Evolutionary conservation across 257 asterid genomes (phyloP).

Genomic region (Nicotiana tomentosiformis): DNA sequence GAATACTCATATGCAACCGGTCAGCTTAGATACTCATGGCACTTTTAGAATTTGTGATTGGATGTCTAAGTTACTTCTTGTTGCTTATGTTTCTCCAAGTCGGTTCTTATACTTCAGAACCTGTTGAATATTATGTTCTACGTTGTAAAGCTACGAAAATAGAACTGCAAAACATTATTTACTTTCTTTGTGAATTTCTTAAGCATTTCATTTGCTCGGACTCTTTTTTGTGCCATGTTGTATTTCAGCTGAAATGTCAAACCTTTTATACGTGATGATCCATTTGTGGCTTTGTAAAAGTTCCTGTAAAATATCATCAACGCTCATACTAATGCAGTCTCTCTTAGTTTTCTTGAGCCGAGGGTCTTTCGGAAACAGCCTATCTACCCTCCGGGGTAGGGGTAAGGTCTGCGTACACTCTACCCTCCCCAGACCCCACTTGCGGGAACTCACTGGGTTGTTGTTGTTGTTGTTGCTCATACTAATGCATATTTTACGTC

Average conservation of each 20-base stretch:
- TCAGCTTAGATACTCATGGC: slow-evolving; percentile 18
- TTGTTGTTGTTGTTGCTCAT: background rate
- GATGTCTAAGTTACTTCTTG: background rate
- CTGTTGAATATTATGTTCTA: background rate
- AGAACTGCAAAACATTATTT: background rate
- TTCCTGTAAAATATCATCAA: background rate
- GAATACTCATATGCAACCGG: slow-evolving; percentile 85
- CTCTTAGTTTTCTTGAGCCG: too few relatives aligned
- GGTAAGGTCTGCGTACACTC: too few relatives aligned
- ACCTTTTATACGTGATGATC: background rate
- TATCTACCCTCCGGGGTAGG: too few relatives aligned
- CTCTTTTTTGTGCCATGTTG: background rate
- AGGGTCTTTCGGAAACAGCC: too few relatives aligned
- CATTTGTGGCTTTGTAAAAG: background rate
- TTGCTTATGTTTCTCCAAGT: background rate
- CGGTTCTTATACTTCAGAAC: background rate
- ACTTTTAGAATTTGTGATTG: background rate
- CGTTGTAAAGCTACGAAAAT: background rate
- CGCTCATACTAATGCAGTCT: background rate
- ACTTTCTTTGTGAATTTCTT: background rate
- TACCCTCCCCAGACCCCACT: too few relatives aligned
- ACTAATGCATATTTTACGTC: background rate
- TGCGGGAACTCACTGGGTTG: too few relatives aligned
- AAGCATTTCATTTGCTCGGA: background rate
- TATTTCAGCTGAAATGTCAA: background rate